Base-by-base conservation (phyloP, 208 protist species). In the Crithidia bombi region DNA sequence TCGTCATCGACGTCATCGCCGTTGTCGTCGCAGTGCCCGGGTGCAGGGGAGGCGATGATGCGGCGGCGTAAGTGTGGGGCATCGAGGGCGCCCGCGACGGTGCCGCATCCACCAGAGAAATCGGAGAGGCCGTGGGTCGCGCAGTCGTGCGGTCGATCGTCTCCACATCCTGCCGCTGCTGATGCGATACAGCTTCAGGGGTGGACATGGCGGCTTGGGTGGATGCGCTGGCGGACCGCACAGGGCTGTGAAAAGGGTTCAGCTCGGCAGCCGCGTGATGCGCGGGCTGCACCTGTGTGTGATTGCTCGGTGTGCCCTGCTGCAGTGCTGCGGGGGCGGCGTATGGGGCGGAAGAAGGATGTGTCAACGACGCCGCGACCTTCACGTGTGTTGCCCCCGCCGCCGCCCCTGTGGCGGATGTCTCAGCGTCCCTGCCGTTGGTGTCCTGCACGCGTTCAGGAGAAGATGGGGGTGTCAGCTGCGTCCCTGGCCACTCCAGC, bases 141-240 rank as follows among this genome's bases (percentile, higher is more conserved):
- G 15, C 39, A 11, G 30, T 39, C 32, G 57, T 78, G 49, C 65
- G 73, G 33, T 78, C 65, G 28, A 78, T 78, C 1, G 44, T 65
- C 58, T 78, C 73, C 0, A 68, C 50, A 30, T 66, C 65, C 41
- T 36, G 64, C 32, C n/a, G n/a, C n/a, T n/a, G n/a, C n/a, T n/a
- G n/a, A n/a, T n/a, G n/a, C n/a, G n/a, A n/a, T n/a, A n/a, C n/a
- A n/a, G n/a, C n/a, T n/a, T n/a, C n/a, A n/a, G 38, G 10, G 38
- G 38, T 43, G 38, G 33, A 35, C n/a, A 44, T 28, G 19, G 36
- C 38, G 2, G 49, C 28, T n/a, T 36, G 35, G 14, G 66, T 33
- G 17, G 50, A 47, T 2, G 64, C 50, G n/a, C 19, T 52, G 12
- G 64, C 38, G 12, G 28, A 17, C 14, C 61, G 47, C 19, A 66